Evolutionary conservation across 768 basidiomycete species (phyloP).

Genomic region (Pleurotus eryngii): DNA sequence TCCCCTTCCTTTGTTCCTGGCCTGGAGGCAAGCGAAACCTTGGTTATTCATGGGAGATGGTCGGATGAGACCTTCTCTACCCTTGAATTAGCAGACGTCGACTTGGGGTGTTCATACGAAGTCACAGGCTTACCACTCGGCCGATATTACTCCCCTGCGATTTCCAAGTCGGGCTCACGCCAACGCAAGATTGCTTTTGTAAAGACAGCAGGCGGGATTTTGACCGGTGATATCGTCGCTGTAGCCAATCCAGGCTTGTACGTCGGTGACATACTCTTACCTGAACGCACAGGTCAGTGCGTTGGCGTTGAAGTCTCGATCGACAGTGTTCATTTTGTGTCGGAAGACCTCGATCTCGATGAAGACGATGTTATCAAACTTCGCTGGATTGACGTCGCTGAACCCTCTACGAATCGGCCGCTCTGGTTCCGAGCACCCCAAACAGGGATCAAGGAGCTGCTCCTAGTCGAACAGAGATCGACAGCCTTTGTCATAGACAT

Average conservation of each 20-base stretch:
- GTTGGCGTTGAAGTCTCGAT: slow-evolving; percentile 31
- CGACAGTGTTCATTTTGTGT: slow-evolving; percentile 46
- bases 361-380: slow-evolving; percentile 39
- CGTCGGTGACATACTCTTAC: slow-evolving; percentile 55
- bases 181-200: slow-evolving; percentile 57
- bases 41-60: slow-evolving; percentile 68
- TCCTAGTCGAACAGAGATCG: slow-evolving; percentile 57
- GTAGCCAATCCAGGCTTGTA: slow-evolving; percentile 64
- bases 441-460: slow-evolving; percentile 37
- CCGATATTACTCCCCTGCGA: slow-evolving; percentile 57
- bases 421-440: neutral
- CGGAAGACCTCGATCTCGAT: slow-evolving; percentile 45
- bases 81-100: slow-evolving; percentile 61
- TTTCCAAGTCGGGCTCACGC: slow-evolving; percentile 38
- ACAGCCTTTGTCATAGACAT: slow-evolving; percentile 52
- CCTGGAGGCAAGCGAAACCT: slow-evolving; percentile 24
- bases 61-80: slow-evolving; percentile 59
- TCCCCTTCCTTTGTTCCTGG: slow-evolving; percentile 65
- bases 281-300: slow-evolving; percentile 15
- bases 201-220: slow-evolving; percentile 54
- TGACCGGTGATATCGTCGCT: slow-evolving; percentile 64
- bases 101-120: slow-evolving; percentile 39
- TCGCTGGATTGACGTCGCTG: slow-evolving; percentile 37
- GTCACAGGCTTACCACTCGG: slow-evolving; percentile 59
- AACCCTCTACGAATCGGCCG: neutral